These are phyloP conservation scores for Euphorbia pulcherrima DNA, from an alignment of 345 rosid species.

Conservation along the genomic window DNA sequence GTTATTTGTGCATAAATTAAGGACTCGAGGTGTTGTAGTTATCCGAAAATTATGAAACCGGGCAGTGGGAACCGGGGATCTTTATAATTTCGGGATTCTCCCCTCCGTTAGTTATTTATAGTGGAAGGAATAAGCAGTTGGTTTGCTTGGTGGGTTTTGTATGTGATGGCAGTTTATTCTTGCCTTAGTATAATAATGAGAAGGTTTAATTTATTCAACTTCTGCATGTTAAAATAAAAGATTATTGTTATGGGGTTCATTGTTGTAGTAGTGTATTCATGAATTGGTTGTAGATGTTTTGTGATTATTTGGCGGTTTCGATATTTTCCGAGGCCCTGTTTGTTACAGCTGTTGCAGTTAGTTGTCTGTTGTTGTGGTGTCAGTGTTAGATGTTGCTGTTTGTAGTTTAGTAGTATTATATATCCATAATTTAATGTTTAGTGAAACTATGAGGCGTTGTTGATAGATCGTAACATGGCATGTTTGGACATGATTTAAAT, in stretches of 20 bases:
- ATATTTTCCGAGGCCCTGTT: too few species aligned
- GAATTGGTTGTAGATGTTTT: too few species aligned
- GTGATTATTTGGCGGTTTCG: too few species aligned
- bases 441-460: too few species aligned
- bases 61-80: constrained; percentile 14
- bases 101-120: constrained; percentile 25
- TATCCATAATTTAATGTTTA: too few species aligned
- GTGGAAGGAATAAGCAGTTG: constrained; percentile 32
- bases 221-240: constrained; percentile 8
- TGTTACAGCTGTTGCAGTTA: too few species aligned
- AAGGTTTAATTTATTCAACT: constrained; percentile 29
- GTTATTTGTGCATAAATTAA: constrained; percentile 21
- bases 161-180: constrained; percentile 11
- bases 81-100: constrained; percentile 7
- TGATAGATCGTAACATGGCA: too few species aligned
- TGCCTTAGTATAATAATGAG: constrained; percentile 22
- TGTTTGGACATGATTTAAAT: too few species aligned
- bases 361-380: too few species aligned
- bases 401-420: too few species aligned
- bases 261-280: too few species aligned
- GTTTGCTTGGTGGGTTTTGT: constrained; percentile 16
- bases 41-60: constrained; percentile 22
- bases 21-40: constrained; percentile 30
- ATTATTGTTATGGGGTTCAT: background rate
- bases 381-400: too few species aligned